Evolutionary conservation across 768 basidiomycete species (phyloP), one percentile per base, ranked within the genome.

Genomic region (button mushroom (Agaricus bisporus)): DNA sequence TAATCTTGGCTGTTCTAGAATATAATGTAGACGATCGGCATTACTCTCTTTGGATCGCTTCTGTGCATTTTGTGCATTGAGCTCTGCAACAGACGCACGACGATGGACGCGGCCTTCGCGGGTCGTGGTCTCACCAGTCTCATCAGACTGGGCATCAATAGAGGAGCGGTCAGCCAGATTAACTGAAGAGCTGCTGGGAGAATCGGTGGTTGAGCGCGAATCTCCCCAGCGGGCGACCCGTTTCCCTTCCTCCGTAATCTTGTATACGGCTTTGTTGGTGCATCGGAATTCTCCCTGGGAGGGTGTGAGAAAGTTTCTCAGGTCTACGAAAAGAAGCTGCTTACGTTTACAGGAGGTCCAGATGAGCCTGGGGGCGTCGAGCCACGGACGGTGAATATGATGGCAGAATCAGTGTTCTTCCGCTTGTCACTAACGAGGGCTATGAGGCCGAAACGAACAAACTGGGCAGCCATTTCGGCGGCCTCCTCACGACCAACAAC

Each of bases 391-490:
- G 90, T 93, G 71, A 93, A 93, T 66, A 93, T 92, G 71, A 93
- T 91, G 18, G 91, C 91, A 25, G 91, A 91, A 63, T 93, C 91
- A 58, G 90, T 91, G 63, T 86, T 89, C 73, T 90, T 91, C 59
- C 91, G 79, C 75, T 89, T 93, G 68, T 93, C 91, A 72, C 87
- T 89, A 56, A 95, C 91, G 41, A 98, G 76, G 2, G 74, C 71
- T 68, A 99, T 88, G 58, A 95, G 83, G 38, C 93, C 91, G 62
- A 94, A 97, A 49, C 97, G 85, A 43, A 98, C 94, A 62, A 98
- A 98, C 66, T 98, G 97, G 4, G 95, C 97, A 2, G 91, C 88
- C 83, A 98, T 89, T 74, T 99, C 97, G 10, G 93, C 91, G 0
- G 93, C 95, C 68, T 98, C 97, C 64, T 99, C 97, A 49, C 91